A percentile compares a stretch with the other conserved stretches of the same genome.
Evolutionary conservation across 2,329 filamentous ascomycete species (phyloP).

Genomic region (Neofusicoccum kwambonambiense): DNA sequence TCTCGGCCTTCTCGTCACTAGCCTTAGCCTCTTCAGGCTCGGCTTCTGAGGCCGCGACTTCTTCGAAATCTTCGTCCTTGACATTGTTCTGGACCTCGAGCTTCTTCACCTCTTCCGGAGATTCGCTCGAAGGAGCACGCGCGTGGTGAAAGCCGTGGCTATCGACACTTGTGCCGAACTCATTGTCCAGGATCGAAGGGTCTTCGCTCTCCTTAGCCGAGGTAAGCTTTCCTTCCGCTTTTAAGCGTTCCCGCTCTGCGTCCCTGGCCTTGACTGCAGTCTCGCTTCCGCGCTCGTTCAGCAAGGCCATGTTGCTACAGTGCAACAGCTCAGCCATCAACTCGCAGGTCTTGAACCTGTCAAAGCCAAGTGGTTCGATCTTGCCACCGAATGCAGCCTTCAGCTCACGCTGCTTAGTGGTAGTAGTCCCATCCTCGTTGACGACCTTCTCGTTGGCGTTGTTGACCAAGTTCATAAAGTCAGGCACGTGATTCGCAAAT

Average conservation of each 20-base stretch:
- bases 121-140: constrained; percentile 47
- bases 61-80: constrained; percentile 92
- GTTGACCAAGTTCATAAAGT: constrained; percentile 89
- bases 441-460: constrained; percentile 63
- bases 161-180: constrained; percentile 53
- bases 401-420: constrained; percentile 70
- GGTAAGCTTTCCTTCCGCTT: constrained; percentile 73
- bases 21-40: constrained; percentile 63
- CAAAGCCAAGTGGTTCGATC: constrained; percentile 93
- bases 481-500: constrained; percentile 86
- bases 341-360: constrained; percentile 98
- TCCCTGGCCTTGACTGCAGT: constrained; percentile 80
- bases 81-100: constrained; percentile 78
- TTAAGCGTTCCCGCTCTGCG: constrained; percentile 74
- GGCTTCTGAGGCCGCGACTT: constrained; percentile 70
- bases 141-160: constrained; percentile 54
- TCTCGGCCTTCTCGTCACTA: constrained; percentile 50
- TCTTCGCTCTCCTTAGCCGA: constrained; percentile 57
- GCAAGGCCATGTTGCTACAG: constrained; percentile 96
- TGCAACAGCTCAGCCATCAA: constrained; percentile 96
- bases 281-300: constrained; percentile 90
- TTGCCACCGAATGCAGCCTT: constrained; percentile 86
- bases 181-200: constrained; percentile 44
- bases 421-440: constrained; percentile 56
- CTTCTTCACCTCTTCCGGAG: constrained; percentile 65